phyloP scores from a whole-genome alignment of 192 early-diverging fungal genomes.

The Coemansia sp. region DNA sequence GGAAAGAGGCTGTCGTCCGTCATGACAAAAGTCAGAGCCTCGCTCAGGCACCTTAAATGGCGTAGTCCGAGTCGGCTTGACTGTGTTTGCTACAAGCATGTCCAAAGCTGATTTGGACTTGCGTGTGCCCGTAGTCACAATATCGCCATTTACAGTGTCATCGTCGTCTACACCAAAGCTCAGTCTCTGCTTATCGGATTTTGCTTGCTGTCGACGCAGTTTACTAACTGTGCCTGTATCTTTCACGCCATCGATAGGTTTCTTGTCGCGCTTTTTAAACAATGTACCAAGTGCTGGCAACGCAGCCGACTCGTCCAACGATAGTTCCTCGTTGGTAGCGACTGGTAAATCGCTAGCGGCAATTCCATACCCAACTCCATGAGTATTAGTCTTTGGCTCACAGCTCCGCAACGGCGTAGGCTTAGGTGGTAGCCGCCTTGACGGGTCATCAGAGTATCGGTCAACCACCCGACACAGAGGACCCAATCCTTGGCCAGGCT shows the following conservation, averaged over 20 bases:
- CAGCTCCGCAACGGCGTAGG: background rate
- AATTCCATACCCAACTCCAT: constrained; percentile 38
- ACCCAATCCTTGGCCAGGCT: constrained; percentile 84
- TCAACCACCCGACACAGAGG: constrained; percentile 43
- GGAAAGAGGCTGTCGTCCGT: constrained; percentile 13
- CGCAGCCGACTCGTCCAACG: background rate
- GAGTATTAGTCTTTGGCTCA: constrained; percentile 9
- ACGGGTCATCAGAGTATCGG: background rate
- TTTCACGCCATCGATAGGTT: background rate
- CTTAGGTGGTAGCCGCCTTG: constrained; percentile 11
- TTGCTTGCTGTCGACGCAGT: constrained; percentile 8
- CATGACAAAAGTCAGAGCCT: constrained; percentile 15
- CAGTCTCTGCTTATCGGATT: constrained; percentile 18
- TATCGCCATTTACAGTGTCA: background rate
- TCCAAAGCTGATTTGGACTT: background rate
- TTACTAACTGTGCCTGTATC: background rate
- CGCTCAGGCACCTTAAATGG: background rate
- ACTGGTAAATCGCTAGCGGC: constrained; percentile 11
- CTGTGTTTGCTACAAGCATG: background rate
- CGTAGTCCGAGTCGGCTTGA: background rate
- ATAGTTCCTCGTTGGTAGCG: background rate
- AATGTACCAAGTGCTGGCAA: constrained; percentile 27
- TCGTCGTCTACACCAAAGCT: constrained; percentile 36
- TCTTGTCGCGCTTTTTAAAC: constrained; percentile 18
- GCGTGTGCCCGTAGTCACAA: background rate